Percentiles rank a stretch among this genome's conserved stretches.
These are phyloP conservation scores for Lipomyces oligophaga DNA, from an alignment of 805 yeast species.

Conservation along the genomic window DNA sequence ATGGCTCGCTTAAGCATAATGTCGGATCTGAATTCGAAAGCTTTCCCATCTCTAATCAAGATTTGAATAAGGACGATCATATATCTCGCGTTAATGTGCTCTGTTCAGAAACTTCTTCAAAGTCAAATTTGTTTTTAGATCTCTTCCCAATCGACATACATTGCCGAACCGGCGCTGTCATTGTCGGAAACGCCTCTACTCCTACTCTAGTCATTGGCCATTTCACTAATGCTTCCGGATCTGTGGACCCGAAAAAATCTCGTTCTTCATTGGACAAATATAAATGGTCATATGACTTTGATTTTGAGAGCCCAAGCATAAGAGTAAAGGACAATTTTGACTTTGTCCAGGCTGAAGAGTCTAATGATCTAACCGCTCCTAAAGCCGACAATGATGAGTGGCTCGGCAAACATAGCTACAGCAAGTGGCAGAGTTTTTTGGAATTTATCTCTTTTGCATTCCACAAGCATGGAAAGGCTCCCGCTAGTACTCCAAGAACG, in stretches of 20 bases:
- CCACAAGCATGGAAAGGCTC: conserved; percentile 1
- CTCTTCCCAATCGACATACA: conserved; percentile 65
- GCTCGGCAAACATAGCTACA: not conserved
- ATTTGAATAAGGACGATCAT: not conserved
- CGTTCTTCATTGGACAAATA: conserved; percentile 50
- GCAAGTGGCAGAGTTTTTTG: conserved; percentile 17
- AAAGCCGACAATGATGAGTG: not conserved
- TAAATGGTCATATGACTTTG: conserved; percentile 45
- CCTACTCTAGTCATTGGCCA: conserved; percentile 67
- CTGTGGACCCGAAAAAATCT: conserved; percentile 52
- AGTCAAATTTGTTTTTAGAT: conserved; percentile 27
- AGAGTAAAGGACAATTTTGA: conserved; percentile 68
- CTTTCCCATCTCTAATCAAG: not conserved
- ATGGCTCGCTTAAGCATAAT: not conserved
- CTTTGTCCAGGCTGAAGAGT: conserved; percentile 41
- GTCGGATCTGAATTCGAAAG: too few species aligned
- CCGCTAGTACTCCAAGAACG: not conserved
- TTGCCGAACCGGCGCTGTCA: conserved; percentile 64
- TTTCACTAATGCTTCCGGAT: conserved; percentile 51
- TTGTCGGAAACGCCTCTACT: conserved; percentile 75
- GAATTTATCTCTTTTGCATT: conserved; percentile 15
- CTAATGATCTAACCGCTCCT: not conserved
- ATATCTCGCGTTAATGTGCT: too few species aligned
- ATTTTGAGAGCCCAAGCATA: conserved; percentile 52
- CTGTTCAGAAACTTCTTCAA: not conserved